These are phyloP conservation scores for Flaveria ramosissima DNA, from an alignment of 129 eudicot genomes.

Conservation along the genomic window DNA sequence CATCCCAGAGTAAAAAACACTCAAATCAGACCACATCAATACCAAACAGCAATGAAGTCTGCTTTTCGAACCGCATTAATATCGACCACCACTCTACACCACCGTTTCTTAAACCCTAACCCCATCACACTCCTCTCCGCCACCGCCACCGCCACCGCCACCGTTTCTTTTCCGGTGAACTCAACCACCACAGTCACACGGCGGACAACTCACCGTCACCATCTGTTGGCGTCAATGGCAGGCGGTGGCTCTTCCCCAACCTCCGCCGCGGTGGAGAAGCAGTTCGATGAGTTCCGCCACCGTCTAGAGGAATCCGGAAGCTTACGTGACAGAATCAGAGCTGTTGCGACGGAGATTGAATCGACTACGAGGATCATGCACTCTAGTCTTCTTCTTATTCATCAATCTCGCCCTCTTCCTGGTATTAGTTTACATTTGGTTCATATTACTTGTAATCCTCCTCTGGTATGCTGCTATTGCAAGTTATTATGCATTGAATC, in stretches of 20 bases:
- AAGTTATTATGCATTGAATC: too few species aligned
- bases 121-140: slow-evolving; percentile 23
- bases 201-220: slow-evolving; percentile 14
- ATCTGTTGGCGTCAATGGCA: slow-evolving; percentile 44
- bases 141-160: background rate
- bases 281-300: slow-evolving; percentile 65
- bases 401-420: slow-evolving; percentile 69
- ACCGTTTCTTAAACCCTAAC: slow-evolving; percentile 61
- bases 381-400: slow-evolving; percentile 69
- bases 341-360: slow-evolving; percentile 66
- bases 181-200: slow-evolving; percentile 10
- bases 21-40: background rate
- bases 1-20: background rate
- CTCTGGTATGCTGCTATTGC: too few species aligned
- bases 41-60: slow-evolving; percentile 36
- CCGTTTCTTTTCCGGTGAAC: slow-evolving; percentile 4
- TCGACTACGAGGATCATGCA: slow-evolving; percentile 64
- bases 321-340: slow-evolving; percentile 66
- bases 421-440: slow-evolving; percentile 36
- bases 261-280: slow-evolving; percentile 48
- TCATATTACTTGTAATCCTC: too few species aligned
- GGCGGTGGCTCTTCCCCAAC: slow-evolving; percentile 53
- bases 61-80: slow-evolving; percentile 42
- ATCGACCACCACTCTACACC: slow-evolving; percentile 31
- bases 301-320: slow-evolving; percentile 60